Evolutionary conservation across 2,329 filamentous ascomycete genomes (phyloP).

Genomic region (Akanthomyces lecanii): DNA sequence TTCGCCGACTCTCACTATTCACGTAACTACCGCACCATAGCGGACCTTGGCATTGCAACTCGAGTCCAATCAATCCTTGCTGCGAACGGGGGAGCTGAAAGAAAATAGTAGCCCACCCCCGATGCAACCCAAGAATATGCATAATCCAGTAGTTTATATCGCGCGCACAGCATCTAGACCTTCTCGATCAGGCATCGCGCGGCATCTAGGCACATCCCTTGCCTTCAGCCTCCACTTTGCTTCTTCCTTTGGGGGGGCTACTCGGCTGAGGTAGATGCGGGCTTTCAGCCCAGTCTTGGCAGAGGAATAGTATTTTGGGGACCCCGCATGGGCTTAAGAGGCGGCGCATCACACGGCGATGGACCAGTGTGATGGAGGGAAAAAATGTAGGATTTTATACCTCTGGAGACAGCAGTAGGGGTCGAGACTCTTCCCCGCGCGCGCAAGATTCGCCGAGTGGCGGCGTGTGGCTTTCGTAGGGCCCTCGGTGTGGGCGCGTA

Average conservation of each 20-base stretch:
- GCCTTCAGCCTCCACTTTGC: neutral
- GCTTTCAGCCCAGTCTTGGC: conserved; percentile 10
- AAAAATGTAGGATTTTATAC: neutral
- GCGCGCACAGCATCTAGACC: neutral
- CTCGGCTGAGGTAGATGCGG: neutral
- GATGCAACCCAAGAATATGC: conserved; percentile 10
- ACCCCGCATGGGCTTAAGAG: neutral
- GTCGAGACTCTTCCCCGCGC: neutral
- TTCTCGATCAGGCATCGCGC: conserved; percentile 6
- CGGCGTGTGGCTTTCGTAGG: neutral
- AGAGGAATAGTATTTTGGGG: neutral
- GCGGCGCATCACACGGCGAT: neutral
- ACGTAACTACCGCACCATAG: neutral
- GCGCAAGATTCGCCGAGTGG: neutral
- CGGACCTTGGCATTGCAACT: neutral
- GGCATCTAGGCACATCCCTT: neutral
- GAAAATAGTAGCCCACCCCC: conserved; percentile 2
- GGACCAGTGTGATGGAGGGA: neutral
- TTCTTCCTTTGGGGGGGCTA: neutral
- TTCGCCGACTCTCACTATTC: neutral
- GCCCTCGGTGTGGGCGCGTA: neutral
- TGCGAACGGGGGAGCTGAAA: conserved; percentile 6
- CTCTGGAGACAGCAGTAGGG: neutral
- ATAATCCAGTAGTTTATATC: neutral
- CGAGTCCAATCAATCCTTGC: neutral